Evolutionary conservation across 208 protist species (phyloP), one percentile per base, ranked within the genome.

Genomic region (Wallacemonas sp.): DNA sequence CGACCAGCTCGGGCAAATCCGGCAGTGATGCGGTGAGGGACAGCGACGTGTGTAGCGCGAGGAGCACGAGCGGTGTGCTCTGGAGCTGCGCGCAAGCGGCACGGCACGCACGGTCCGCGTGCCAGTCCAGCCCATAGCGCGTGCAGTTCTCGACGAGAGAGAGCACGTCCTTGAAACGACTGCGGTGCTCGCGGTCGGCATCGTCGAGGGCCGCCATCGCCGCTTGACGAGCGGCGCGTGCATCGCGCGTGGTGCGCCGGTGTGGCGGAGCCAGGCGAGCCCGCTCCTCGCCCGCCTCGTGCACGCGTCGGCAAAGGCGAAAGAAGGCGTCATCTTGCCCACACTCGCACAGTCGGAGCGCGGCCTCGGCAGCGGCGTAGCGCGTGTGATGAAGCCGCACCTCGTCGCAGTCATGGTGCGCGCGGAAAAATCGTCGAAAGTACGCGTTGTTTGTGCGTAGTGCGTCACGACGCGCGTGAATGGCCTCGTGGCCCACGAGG

Each of bases 91-190:
- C 52, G 22, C 31, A 12, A 20, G n/a, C 52, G 18, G 39, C 52
- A 25, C 16, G 52, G 3, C 7, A 25, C 14, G 52, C 52, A 3
- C 52, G 52, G 8, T 41, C 65, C 3, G 77, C 77, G 39, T 83
- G 68, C 16, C 48, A 50, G 33, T 54, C 33, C n/a, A 83, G 42
- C 29, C 67, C 67, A 39, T 77, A 83, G 54, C 42, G 72, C 1
- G 65, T 42, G 42, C 77, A 79, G n/a, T 62, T 54, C 25, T 72
- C 67, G 26, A 68, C 74, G 3, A 83, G 66, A 0, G 77, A 79
- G 3, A 83, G 64, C 1, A 77, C 29, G 14, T 46, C 52, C 26
- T 42, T 48, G 32, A 67, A 52, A 3, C 45, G 26, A 12, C 42
- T 50, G 41, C 41, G 36, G 57, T 64, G 48, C 52, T 59, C 52